phyloP scores from a whole-genome alignment of 1,284 basidiomycete species.

The Acaromyces ingoldii region DNA sequence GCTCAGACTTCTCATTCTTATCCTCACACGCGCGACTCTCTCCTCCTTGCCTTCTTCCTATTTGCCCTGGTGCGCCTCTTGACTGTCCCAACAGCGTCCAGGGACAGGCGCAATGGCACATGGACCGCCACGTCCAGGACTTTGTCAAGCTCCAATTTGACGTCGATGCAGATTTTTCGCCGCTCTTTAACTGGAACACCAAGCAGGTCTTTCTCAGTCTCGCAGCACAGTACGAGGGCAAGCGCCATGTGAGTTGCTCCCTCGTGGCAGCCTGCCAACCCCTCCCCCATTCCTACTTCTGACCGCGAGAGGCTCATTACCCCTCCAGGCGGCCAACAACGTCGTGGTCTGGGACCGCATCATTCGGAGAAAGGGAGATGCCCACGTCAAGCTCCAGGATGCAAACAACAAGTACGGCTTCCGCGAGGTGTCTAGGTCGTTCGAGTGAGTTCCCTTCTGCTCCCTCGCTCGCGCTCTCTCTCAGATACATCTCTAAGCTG shows the following conservation, averaged over 20 bases:
- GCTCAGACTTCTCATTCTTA: neutral
- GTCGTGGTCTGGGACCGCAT: constrained; percentile 90
- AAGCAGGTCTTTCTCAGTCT: constrained; percentile 73
- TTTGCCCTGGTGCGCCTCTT: no score
- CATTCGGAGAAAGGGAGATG: constrained; percentile 69
- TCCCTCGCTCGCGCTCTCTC: neutral
- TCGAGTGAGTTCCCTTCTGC: constrained; percentile 62
- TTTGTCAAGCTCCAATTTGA: constrained; percentile 30
- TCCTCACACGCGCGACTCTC: no score
- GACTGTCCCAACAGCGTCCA: constrained; percentile 14
- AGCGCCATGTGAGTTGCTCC: constrained; percentile 35
- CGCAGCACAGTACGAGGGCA: constrained; percentile 23
- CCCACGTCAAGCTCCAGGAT: constrained; percentile 60
- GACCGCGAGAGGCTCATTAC: neutral
- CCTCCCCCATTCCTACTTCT: neutral
- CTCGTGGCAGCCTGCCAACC: no score
- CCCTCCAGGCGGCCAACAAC: constrained; percentile 65
- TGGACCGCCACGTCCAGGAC: constrained; percentile 37
- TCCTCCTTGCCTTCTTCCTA: no score
- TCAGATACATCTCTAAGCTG: neutral
- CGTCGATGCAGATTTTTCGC: constrained; percentile 62
- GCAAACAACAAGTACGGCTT: constrained; percentile 79
- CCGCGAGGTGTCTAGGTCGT: constrained; percentile 68
- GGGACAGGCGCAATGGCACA: constrained; percentile 27
- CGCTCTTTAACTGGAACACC: constrained; percentile 88